Percentiles rank a stretch among this genome's conserved stretches.
These are phyloP conservation scores for Haplosporangium sp. DNA, from an alignment of 371 early-diverging fungal genomes.

Conservation along the genomic window DNA sequence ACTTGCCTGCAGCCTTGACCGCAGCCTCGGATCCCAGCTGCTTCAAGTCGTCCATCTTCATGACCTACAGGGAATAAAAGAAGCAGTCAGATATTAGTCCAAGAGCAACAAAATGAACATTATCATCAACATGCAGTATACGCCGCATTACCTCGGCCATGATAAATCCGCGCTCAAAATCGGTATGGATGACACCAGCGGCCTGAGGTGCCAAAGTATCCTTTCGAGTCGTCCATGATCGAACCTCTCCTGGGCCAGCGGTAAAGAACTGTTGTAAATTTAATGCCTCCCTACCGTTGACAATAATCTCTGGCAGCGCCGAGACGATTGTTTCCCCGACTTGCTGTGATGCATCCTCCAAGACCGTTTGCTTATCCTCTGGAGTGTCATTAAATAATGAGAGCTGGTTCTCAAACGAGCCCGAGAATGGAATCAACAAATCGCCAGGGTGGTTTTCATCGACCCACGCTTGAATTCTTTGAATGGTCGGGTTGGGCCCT, in stretches of 20 bases:
- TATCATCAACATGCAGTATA: too few relatives aligned
- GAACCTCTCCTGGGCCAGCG: slow-evolving; percentile 94
- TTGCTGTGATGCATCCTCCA: slow-evolving; percentile 68
- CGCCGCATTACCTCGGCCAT: slow-evolving; percentile 90
- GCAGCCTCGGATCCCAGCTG: slow-evolving; percentile 83
- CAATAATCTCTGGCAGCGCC: slow-evolving; percentile 91
- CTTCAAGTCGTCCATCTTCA: slow-evolving; percentile 80
- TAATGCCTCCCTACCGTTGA: slow-evolving; percentile 91
- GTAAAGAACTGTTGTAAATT: slow-evolving; percentile 98
- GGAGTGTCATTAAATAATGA: slow-evolving; percentile 56
- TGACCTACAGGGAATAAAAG: slow-evolving; percentile 62
- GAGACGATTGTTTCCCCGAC: slow-evolving; percentile 58
- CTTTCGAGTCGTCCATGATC: slow-evolving; percentile 96
- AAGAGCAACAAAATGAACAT: not conserved
- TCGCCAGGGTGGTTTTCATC: slow-evolving; percentile 90
- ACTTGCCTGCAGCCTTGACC: slow-evolving; percentile 97
- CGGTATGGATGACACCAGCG: slow-evolving; percentile 96
- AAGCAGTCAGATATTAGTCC: not conserved
- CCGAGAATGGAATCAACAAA: slow-evolving; percentile 92
- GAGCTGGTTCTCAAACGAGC: slow-evolving; percentile 77
- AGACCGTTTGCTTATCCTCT: slow-evolving; percentile 72
- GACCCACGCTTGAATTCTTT: slow-evolving; percentile 92
- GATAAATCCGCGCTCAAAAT: slow-evolving; percentile 98
- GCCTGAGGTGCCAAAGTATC: slow-evolving; percentile 96
- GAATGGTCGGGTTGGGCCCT: slow-evolving; percentile 57